Evolutionary conservation across 1,139 yeast genomes (phyloP).

Genomic region (Kodamaea fungicola): DNA sequence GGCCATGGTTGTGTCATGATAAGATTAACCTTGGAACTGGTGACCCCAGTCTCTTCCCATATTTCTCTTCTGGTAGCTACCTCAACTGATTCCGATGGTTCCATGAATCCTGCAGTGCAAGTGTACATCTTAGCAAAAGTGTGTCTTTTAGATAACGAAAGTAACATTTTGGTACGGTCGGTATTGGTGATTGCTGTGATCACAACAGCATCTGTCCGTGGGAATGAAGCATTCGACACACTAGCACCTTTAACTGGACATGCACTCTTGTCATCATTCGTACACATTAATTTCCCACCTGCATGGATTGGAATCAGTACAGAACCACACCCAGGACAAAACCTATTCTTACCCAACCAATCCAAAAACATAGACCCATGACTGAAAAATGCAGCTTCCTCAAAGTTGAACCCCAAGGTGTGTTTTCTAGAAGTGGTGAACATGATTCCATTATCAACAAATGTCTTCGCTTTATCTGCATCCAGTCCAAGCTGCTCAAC

Average conservation of each 20-base stretch:
- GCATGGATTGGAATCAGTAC: conserved; percentile 70
- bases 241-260: conserved; percentile 56
- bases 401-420: conserved; percentile 31
- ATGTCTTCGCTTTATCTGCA: conserved; percentile 4
- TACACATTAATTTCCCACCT: conserved; percentile 76
- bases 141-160: conserved; percentile 65
- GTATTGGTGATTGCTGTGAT: conserved; percentile 73
- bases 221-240: conserved; percentile 70
- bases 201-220: conserved; percentile 86
- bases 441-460: conserved; percentile 20
- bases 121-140: conserved; percentile 57
- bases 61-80: conserved; percentile 84
- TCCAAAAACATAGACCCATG: conserved; percentile 84
- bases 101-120: conserved; percentile 93
- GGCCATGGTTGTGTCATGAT: conserved; percentile 93
- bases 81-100: conserved; percentile 90
- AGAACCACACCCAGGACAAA: conserved; percentile 88
- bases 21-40: conserved; percentile 55
- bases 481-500: conserved; percentile 4
- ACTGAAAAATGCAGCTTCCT: conserved; percentile 66
- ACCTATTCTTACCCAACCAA: conserved; percentile 73
- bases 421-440: conserved; percentile 36
- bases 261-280: conserved; percentile 18
- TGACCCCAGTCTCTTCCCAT: conserved; percentile 94
- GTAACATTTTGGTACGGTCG: conserved; percentile 58